These are phyloP conservation scores for Litchi chinensis DNA, from an alignment of 345 rosid species.

Conservation along the genomic window DNA sequence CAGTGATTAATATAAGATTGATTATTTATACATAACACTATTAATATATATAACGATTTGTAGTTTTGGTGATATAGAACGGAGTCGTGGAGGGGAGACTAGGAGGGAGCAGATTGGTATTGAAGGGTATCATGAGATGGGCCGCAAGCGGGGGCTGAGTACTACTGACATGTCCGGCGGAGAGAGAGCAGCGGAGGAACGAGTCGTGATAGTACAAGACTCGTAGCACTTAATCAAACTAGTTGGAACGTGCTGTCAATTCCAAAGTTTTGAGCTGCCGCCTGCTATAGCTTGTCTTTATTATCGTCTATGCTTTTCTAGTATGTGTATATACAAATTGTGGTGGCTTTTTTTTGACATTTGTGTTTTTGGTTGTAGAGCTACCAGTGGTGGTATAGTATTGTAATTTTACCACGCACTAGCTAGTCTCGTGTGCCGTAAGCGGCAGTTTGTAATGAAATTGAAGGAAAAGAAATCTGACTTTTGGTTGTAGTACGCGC, in stretches of 20 bases:
- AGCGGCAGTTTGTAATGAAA: too few relatives aligned
- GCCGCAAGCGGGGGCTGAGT: slow-evolving; percentile 72
- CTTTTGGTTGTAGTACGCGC: too few relatives aligned
- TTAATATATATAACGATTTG: too few relatives aligned
- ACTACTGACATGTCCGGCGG: slow-evolving; percentile 58
- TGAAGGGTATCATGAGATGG: slow-evolving; percentile 80
- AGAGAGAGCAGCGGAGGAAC: slow-evolving; percentile 32
- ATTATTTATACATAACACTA: not conserved
- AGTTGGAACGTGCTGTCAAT: too few relatives aligned
- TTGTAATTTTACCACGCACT: too few relatives aligned
- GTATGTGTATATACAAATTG: too few relatives aligned
- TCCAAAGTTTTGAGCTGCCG: not conserved
- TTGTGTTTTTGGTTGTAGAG: not conserved
- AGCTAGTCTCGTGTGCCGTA: too few relatives aligned
- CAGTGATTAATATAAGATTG: not conserved
- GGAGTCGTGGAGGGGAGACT: slow-evolving; percentile 57
- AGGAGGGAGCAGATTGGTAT: slow-evolving; percentile 70
- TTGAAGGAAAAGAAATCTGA: too few relatives aligned
- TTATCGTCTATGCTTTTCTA: not conserved
- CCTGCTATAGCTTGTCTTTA: not conserved
- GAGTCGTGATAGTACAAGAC: slow-evolving; percentile 54
- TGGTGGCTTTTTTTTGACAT: too few relatives aligned
- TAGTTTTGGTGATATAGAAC: slow-evolving; percentile 20
- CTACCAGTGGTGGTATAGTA: too few relatives aligned
- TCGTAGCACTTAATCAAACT: not conserved